Base-by-base conservation (phyloP, 169 alveolate species). In the Eimeria praecox region DNA sequence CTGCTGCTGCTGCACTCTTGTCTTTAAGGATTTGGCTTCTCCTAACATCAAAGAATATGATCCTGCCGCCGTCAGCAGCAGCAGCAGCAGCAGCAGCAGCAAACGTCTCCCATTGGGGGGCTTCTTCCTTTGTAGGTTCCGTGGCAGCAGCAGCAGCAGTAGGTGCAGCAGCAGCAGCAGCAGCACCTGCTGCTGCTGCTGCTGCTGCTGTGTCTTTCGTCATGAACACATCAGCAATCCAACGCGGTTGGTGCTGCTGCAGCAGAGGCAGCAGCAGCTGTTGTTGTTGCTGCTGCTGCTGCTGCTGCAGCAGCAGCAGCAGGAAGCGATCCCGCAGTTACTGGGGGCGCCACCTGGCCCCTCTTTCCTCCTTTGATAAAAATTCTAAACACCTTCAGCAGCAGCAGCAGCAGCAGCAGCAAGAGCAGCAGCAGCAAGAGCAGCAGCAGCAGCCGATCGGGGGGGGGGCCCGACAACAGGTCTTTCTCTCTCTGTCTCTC, bases 31-130 rank as follows among this genome's bases (percentile, higher is more conserved):
- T 2, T 22, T 75, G 86, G 86, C 86, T 42, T 18, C n/a, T 75
- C 46, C 22, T 75, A 10, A 75, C 86, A 40, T 75, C 86, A 38
- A 75, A 75, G 86, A 38, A 75, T 5, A 75, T 30, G 6, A 75
- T 75, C 46, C 40, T 75, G 33, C 54, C 46, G 1, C 86, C 86
- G 24, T 75, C 86, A 38, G 86, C 86, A 75, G 35, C 59, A 20
- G 86, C 86, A 14, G 86, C 86, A 75, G 86, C 86, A 75, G 86
- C 86, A 75, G 86, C 86, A 75, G 86, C 86, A 75, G 86, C 86
- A 42, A 75, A 75, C 10, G 33, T 75, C 9, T 75, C 62, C 86
- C 86, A 42, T 27, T 9, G 3, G 54, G 33, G 86, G 35, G 56
- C 33, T 44, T 35, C 30, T 44, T 9, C 86, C 86, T 38, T 33